phyloP scores from a whole-genome alignment of 1,139 yeast species.

The Hansenula lynferdii region DNA sequence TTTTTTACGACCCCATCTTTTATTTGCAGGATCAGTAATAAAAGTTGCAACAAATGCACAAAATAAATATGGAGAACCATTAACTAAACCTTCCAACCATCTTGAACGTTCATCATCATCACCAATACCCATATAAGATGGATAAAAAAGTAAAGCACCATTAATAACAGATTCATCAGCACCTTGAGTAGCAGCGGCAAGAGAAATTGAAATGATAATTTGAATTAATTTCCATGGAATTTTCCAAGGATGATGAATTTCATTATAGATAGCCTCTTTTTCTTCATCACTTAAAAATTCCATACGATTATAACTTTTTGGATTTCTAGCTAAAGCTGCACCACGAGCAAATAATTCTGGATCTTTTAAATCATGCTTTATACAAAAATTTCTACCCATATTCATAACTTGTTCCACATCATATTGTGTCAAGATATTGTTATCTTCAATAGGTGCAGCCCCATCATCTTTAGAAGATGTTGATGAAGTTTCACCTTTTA shows the following conservation, averaged over 20 bases:
- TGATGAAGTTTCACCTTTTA: conserved; percentile 2
- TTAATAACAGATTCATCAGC: conserved; percentile 88
- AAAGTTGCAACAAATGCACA: conserved; percentile 71
- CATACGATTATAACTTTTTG: conserved; percentile 56
- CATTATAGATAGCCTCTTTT: conserved; percentile 44
- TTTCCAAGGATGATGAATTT: conserved; percentile 49
- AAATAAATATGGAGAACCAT: conserved; percentile 79
- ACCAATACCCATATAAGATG: conserved; percentile 48
- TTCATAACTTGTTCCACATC: conserved; percentile 60
- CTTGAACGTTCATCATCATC: conserved; percentile 44
- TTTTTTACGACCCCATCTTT: conserved; percentile 64
- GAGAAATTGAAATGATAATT: conserved; percentile 69
- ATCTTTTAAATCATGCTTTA: conserved; percentile 50
- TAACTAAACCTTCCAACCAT: conserved; percentile 71
- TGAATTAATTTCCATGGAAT: conserved; percentile 53
- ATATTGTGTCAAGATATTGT: conserved; percentile 60
- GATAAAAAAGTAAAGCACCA: conserved; percentile 77
- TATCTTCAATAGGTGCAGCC: conserved; percentile 22
- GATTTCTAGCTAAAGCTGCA: conserved; percentile 72
- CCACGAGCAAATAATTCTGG: conserved; percentile 64
- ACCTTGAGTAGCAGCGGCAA: conserved; percentile 92
- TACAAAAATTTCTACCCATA: conserved; percentile 70
- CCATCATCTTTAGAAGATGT: background rate
- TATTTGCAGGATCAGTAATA: conserved; percentile 65
- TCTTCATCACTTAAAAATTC: conserved; percentile 55